Percentiles rank a stretch among this genome's conserved stretches.
These are phyloP conservation scores for Lathyrus oleraceus DNA, from an alignment of 306 rosid genomes.

Conservation along the genomic window DNA sequence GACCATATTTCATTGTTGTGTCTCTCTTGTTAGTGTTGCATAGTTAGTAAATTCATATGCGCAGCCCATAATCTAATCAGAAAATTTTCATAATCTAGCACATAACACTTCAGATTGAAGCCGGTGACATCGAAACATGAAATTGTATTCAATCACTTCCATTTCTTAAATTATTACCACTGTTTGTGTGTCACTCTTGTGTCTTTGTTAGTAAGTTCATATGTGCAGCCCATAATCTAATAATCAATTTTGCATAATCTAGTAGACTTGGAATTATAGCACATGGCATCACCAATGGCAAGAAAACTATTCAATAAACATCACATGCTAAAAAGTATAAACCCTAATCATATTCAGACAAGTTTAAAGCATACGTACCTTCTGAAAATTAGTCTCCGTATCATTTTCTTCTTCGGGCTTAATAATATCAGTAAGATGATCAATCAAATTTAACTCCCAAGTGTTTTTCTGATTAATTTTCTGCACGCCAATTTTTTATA, in stretches of 20 bases:
- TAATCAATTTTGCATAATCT: neutral
- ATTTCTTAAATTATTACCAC: neutral
- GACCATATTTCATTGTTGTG: neutral
- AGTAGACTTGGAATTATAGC: neutral
- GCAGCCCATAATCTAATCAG: conserved; percentile 24
- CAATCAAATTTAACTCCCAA: conserved; percentile 93
- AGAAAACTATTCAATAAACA: neutral
- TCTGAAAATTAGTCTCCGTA: conserved; percentile 86
- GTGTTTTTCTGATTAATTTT: conserved; percentile 97
- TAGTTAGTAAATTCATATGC: neutral
- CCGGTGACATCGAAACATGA: neutral
- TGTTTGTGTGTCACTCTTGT: neutral
- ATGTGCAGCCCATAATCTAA: conserved; percentile 25
- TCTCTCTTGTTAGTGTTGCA: neutral
- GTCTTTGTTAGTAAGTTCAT: neutral
- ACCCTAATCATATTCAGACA: neutral
- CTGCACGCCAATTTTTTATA: conserved; percentile 46
- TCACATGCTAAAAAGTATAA: conserved; percentile 4
- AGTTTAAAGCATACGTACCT: conserved; percentile 48
- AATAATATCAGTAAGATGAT: conserved; percentile 83
- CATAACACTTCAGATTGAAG: neutral
- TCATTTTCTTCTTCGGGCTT: conserved; percentile 79
- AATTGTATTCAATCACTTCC: neutral
- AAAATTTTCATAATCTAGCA: neutral
- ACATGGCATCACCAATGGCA: neutral